These are phyloP conservation scores for Daldinia sp. DNA, from an alignment of 2,329 filamentous ascomycete species.

Conservation along the genomic window DNA sequence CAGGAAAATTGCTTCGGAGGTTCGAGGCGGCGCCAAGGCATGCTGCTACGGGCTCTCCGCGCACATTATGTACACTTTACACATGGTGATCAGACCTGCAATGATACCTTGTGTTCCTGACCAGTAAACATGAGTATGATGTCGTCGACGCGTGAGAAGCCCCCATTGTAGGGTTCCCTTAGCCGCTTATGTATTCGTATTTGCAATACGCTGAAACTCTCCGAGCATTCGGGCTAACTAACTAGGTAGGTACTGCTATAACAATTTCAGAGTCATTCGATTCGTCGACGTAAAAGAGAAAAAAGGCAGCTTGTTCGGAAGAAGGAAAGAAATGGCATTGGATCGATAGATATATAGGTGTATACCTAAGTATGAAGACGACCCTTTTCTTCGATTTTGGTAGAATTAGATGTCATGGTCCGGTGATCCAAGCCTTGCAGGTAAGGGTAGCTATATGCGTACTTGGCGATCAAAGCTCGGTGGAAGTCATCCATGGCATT, in stretches of 20 bases:
- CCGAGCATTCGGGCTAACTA: background rate
- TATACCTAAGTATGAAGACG: background rate
- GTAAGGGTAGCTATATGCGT: background rate
- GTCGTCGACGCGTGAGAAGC: conserved; percentile 18
- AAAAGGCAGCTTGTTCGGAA: background rate
- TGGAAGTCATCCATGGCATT: background rate
- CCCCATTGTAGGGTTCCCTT: conserved; percentile 3
- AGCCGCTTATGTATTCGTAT: conserved; percentile 9
- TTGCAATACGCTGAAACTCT: conserved; percentile 1
- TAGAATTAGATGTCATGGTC: conserved; percentile 6
- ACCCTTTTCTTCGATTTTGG: background rate
- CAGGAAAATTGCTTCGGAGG: background rate
- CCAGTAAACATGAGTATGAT: conserved; percentile 22
- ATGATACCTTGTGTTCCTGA: conserved; percentile 28
- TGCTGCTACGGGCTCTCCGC: conserved; percentile 11
- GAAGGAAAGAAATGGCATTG: background rate
- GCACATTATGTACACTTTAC: background rate
- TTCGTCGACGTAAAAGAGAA: background rate
- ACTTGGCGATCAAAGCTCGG: background rate
- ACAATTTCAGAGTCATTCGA: background rate
- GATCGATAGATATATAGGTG: background rate
- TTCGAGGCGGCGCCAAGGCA: conserved; percentile 25
- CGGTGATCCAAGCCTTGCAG: conserved; percentile 15
- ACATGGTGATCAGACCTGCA: conserved; percentile 24
- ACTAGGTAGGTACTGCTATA: background rate